Evolutionary conservation across 2,329 filamentous ascomycete genomes (phyloP).

Genomic region (Arthroderma sp.): DNA sequence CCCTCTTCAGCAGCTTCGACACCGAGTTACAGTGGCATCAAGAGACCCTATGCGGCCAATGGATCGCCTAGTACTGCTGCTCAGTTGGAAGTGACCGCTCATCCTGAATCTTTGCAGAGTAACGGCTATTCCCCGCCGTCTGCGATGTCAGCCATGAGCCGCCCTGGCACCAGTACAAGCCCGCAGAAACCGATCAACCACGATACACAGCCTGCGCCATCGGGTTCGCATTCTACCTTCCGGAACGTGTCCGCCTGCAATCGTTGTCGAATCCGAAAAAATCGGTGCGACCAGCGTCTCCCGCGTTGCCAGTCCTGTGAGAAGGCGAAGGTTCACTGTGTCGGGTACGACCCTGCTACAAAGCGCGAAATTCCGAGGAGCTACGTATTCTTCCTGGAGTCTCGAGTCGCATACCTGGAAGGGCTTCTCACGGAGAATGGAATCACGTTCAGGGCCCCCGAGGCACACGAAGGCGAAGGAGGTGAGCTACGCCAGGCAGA

Average conservation of each 20-base stretch:
- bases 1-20: not conserved
- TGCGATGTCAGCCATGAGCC: slow-evolving; percentile 1
- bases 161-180: not conserved
- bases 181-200: slow-evolving; percentile 12
- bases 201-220: slow-evolving; percentile 15
- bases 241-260: slow-evolving; percentile 92
- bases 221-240: slow-evolving; percentile 41
- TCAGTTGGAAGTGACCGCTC: not conserved
- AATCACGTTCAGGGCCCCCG: slow-evolving; percentile 59
- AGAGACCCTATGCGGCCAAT: not conserved
- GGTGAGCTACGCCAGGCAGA: not conserved
- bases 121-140: not conserved
- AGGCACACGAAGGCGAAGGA: slow-evolving; percentile 49
- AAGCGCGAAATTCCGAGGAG: slow-evolving; percentile 87
- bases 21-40: not conserved
- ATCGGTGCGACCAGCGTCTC: slow-evolving; percentile 84
- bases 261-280: slow-evolving; percentile 81
- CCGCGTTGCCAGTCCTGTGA: slow-evolving; percentile 85
- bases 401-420: slow-evolving; percentile 72
- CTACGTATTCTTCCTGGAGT: slow-evolving; percentile 93
- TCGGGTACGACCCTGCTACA: slow-evolving; percentile 91
- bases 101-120: not conserved
- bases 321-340: slow-evolving; percentile 82
- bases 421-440: slow-evolving; percentile 56
- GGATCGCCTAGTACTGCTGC: not conserved